Evolutionary conservation across 441 rosid species (phyloP).

Genomic region (Pelargonium myrrhifolium): DNA sequence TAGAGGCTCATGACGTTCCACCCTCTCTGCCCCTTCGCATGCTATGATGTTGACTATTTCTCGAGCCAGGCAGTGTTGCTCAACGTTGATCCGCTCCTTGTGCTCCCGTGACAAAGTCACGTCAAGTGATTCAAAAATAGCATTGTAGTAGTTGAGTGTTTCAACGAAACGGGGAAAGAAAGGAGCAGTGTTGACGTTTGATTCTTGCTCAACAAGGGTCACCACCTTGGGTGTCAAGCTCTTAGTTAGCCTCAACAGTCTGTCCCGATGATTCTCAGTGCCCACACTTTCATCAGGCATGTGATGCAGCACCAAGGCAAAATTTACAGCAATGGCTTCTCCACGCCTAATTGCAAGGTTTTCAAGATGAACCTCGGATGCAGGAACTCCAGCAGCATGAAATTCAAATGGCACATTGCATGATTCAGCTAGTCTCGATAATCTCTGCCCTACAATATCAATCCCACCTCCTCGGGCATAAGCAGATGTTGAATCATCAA

Average conservation of each 20-base stretch:
- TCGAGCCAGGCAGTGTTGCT: constrained; percentile 94
- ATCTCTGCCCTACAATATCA: constrained; percentile 61
- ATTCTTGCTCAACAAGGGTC: constrained; percentile 86
- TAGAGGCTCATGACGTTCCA: constrained; percentile 74
- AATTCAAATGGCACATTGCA: constrained; percentile 79
- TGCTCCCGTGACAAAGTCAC: constrained; percentile 62
- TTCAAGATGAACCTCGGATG: constrained; percentile 53
- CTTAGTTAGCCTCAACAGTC: constrained; percentile 63
- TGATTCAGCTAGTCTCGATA: constrained; percentile 53
- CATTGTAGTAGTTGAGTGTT: constrained; percentile 55
- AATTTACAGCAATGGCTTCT: constrained; percentile 77
- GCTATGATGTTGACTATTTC: constrained; percentile 88
- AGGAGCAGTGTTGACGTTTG: constrained; percentile 75
- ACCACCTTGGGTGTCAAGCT: constrained; percentile 73
- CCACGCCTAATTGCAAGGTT: constrained; percentile 54
- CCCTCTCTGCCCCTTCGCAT: constrained; percentile 84
- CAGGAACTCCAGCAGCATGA: constrained; percentile 43
- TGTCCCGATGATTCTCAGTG: constrained; percentile 72
- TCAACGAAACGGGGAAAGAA: constrained; percentile 61
- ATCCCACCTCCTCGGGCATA: constrained; percentile 81
- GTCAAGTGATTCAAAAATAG: constrained; percentile 77
- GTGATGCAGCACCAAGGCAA: constrained; percentile 75
- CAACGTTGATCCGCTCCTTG: constrained; percentile 75
- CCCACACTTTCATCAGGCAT: constrained; percentile 88
- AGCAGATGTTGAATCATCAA: constrained; percentile 70